These are phyloP conservation scores for Thalassiosira tumida DNA, from an alignment of 352 stramenopile species.

Conservation along the genomic window DNA sequence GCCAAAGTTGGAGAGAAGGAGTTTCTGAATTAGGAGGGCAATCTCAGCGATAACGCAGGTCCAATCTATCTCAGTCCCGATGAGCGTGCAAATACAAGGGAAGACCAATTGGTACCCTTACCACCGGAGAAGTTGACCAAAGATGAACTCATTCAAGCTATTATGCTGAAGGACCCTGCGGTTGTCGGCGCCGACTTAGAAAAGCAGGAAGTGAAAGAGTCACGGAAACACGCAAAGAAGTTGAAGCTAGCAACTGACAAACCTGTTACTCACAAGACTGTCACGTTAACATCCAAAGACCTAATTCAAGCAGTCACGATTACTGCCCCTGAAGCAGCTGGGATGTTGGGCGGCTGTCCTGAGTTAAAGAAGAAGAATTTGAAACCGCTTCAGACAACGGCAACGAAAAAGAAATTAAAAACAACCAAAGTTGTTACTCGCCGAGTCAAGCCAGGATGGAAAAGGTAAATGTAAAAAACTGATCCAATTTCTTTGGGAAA, in stretches of 20 bases:
- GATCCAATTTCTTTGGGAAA: slow-evolving; percentile 43
- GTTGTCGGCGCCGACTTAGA: too few species aligned
- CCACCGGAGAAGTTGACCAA: background rate
- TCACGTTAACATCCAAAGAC: background rate
- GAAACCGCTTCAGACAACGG: background rate
- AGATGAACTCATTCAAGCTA: too few species aligned
- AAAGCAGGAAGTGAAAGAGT: too few species aligned
- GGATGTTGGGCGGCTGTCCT: background rate
- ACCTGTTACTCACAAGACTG: too few species aligned
- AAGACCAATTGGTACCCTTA: slow-evolving; percentile 2
- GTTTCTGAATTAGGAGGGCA: background rate
- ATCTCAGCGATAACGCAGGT: background rate
- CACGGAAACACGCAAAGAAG: too few species aligned
- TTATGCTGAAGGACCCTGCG: too few species aligned
- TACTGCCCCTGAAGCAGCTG: background rate
- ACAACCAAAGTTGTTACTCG: background rate
- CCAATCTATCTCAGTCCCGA: background rate
- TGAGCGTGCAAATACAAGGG: background rate
- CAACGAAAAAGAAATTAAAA: background rate
- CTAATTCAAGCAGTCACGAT: slow-evolving; percentile 1
- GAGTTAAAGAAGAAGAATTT: background rate
- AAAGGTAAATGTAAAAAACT: slow-evolving; percentile 24
- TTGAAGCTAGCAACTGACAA: too few species aligned
- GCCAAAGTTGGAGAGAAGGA: background rate
- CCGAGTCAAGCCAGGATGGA: background rate